A percentile compares a stretch with the other conserved stretches of the same genome.
Conservation (phyloP, 2,329 filamentous ascomycete genomes). For the Acephala macrosclerotiorum region DNA sequence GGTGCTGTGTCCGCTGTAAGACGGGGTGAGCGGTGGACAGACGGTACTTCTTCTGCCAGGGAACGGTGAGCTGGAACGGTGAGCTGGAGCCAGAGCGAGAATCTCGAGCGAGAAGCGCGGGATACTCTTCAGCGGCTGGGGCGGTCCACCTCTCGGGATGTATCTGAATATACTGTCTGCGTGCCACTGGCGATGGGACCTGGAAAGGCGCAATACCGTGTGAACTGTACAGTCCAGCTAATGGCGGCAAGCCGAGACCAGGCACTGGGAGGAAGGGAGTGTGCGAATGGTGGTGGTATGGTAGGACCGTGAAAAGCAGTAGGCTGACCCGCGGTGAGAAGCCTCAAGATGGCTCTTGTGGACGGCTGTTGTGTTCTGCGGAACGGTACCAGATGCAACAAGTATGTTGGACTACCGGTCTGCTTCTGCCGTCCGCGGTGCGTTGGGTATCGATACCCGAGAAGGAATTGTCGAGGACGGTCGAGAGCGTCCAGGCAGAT, state of each 20-base stretch:
- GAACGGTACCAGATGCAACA: neutral
- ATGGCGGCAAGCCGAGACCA: neutral
- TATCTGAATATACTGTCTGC: neutral
- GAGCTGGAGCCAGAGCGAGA: neutral
- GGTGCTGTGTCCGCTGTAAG: constrained; percentile 4
- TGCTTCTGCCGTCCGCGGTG: neutral
- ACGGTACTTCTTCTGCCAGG: constrained; percentile 7
- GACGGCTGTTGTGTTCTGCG: constrained; percentile 6
- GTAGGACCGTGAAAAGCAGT: constrained; percentile 1
- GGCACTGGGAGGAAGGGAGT: neutral
- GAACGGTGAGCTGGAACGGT: neutral
- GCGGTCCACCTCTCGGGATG: neutral
- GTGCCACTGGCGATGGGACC: neutral
- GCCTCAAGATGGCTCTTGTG: neutral
- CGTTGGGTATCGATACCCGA: neutral
- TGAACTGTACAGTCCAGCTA: neutral
- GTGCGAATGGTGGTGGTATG: neutral
- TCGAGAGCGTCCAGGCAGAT: neutral
- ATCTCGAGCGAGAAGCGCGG: neutral
- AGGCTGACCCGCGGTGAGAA: constrained; percentile 4
- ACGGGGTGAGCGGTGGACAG: neutral
- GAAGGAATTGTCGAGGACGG: neutral
- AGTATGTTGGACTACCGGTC: neutral
- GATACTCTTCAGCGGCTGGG: neutral
- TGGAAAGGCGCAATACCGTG: neutral